Evolutionary conservation across 1,284 basidiomycete genomes (phyloP), one percentile per base, ranked within the genome.

Genomic region (Cryptococcus sp.): DNA sequence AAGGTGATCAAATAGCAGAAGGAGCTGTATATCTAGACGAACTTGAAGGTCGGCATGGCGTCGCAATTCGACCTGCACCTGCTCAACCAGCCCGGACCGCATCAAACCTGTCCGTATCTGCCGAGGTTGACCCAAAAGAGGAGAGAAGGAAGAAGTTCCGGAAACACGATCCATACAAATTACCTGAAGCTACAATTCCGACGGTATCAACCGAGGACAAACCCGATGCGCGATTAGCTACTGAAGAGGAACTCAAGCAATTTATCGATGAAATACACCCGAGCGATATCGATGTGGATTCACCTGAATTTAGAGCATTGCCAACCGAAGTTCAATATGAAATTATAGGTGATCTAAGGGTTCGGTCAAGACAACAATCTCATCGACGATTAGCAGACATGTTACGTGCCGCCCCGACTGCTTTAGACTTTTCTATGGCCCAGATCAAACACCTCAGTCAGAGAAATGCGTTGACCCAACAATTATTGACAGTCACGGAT

Each of bases 251-350:
- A 71, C 79, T 96, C 8, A 86, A 86, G 30, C 79, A 83, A 4
- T 97, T 97, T 76, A 93, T 97, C 62, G 90, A 95, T 53, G 88
- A 93, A 48, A 90, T 96, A 83, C 84, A 86, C 3, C 91, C 92
- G 0, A 90, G 91, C 64, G 91, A 96, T 69, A 88, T 97, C 65
- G 93, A 97, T 69, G 82, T 93, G 53, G 82, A 84, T 14, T 90
- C 90, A 2, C 82, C 88, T 6, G 88, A 86, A n/a, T 99, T 99
- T 71, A 86, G 86, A 32, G 89, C 91, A 59, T 82, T 98, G 8
- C 93, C 96, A 0, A 91, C 90, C 0, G 94, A 98, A 74, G 85
- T 96, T 30, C 93, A 99, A 71, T 99, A 98, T 76, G 96, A 99
- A 79, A 93, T 99, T 62, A 88, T 98, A 34, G 95, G 95, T 56